These are phyloP conservation scores for Phoma herbarum DNA, from an alignment of 2,329 filamentous ascomycete genomes.

Conservation along the genomic window DNA sequence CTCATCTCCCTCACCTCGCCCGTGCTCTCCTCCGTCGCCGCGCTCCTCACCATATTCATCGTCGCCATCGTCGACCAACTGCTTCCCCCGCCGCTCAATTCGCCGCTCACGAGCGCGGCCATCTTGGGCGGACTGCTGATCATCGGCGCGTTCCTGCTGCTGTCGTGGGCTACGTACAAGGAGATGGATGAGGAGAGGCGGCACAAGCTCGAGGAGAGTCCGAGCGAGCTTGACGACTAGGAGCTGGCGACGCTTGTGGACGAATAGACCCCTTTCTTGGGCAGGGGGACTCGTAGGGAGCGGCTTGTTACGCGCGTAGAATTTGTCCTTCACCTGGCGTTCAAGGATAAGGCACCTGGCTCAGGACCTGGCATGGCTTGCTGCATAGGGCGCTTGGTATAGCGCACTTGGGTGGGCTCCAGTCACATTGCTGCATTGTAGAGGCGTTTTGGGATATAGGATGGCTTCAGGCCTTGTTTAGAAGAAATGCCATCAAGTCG, in stretches of 20 bases:
- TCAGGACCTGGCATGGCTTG: neutral
- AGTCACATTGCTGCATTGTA: neutral
- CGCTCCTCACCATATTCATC: slow-evolving; percentile 94
- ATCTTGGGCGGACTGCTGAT: slow-evolving; percentile 87
- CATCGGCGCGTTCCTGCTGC: slow-evolving; percentile 82
- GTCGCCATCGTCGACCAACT: slow-evolving; percentile 93
- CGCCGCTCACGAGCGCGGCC: slow-evolving; percentile 76
- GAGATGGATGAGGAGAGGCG: slow-evolving; percentile 88
- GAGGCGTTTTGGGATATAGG: neutral
- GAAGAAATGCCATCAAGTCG: too few species aligned
- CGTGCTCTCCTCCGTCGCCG: slow-evolving; percentile 90
- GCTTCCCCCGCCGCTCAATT: slow-evolving; percentile 72
- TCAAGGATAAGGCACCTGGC: neutral
- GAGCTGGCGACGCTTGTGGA: neutral
- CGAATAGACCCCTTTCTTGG: neutral
- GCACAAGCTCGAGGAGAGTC: slow-evolving; percentile 60
- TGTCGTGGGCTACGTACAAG: slow-evolving; percentile 90
- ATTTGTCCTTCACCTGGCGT: neutral
- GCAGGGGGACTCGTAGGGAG: neutral
- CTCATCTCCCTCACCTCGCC: slow-evolving; percentile 93
- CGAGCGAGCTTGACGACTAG: slow-evolving; percentile 55
- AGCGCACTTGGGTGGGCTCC: neutral
- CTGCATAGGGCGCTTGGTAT: neutral
- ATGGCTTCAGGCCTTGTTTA: neutral
- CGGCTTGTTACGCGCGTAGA: neutral